These are phyloP conservation scores for Pezicula rhizophila DNA, from an alignment of 2,329 filamentous ascomycete genomes.

Conservation along the genomic window DNA sequence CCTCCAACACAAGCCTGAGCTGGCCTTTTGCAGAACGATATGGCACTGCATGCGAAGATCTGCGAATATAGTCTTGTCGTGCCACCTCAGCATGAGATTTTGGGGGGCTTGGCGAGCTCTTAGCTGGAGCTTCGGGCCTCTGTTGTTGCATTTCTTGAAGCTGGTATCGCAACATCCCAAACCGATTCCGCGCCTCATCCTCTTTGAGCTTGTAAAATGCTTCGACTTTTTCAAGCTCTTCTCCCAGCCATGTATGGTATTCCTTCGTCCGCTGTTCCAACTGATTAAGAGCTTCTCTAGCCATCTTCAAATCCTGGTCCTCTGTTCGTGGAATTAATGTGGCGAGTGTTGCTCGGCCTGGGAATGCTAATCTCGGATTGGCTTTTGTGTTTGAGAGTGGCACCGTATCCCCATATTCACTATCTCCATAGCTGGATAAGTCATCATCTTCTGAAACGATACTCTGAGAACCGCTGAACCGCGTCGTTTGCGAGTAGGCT, in stretches of 20 bases:
- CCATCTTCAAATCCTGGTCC: neutral
- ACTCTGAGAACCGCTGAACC: neutral
- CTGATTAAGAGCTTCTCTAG: neutral
- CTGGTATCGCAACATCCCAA: constrained; percentile 37
- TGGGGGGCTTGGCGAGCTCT: neutral
- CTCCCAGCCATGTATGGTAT: neutral
- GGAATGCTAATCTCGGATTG: constrained; percentile 8
- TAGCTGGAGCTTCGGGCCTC: neutral
- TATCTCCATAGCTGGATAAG: too few relatives aligned
- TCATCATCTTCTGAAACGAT: too few relatives aligned
- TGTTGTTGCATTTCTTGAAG: constrained; percentile 25
- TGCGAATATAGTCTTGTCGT: constrained; percentile 43
- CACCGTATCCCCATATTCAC: neutral
- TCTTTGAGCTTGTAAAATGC: constrained; percentile 37
- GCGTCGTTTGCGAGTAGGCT: constrained; percentile 17
- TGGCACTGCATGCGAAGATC: constrained; percentile 57
- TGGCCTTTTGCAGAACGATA: constrained; percentile 88
- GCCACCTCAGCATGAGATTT: neutral
- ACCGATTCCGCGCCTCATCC: constrained; percentile 3
- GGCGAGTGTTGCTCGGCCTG: neutral
- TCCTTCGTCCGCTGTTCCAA: neutral
- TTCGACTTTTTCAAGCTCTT: constrained; percentile 22
- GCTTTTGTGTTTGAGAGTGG: constrained; percentile 10
- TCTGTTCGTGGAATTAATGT: neutral
- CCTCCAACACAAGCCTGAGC: constrained; percentile 82